Conservation (phyloP, 2,329 filamentous ascomycete genomes). For the Paecilomyces formosus region DNA sequence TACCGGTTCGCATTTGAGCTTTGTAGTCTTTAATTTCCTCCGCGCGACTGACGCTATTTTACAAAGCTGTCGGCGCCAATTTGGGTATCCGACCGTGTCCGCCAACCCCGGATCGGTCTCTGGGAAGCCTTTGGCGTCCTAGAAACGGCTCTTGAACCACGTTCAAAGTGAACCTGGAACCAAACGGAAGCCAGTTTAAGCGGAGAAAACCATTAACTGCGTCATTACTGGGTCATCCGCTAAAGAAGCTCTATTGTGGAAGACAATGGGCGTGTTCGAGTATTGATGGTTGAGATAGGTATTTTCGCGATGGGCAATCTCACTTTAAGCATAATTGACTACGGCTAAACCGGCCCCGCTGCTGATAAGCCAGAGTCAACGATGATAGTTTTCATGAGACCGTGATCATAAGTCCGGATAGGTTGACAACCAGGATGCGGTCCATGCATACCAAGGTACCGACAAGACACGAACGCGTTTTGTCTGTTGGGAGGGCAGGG, state of each 20-base stretch:
- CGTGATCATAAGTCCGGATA: not conserved
- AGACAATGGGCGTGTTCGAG: not conserved
- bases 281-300: not conserved
- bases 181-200: not conserved
- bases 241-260: not conserved
- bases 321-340: not conserved
- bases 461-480: not conserved
- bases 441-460: not conserved
- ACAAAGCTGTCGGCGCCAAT: not conserved
- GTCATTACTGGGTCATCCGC: not conserved
- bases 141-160: not conserved
- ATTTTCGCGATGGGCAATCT: not conserved
- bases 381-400: not conserved
- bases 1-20: not conserved
- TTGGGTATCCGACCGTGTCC: not conserved
- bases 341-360: not conserved
- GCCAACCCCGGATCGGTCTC: not conserved
- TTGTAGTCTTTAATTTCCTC: not conserved
- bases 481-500: not conserved
- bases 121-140: not conserved
- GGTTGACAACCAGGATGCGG: not conserved
- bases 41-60: not conserved
- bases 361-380: not conserved
- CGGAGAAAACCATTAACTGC: not conserved
- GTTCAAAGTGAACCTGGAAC: not conserved